phyloP scores from a whole-genome alignment of 1,284 basidiomycete species.

The Abortiporus biennis region DNA sequence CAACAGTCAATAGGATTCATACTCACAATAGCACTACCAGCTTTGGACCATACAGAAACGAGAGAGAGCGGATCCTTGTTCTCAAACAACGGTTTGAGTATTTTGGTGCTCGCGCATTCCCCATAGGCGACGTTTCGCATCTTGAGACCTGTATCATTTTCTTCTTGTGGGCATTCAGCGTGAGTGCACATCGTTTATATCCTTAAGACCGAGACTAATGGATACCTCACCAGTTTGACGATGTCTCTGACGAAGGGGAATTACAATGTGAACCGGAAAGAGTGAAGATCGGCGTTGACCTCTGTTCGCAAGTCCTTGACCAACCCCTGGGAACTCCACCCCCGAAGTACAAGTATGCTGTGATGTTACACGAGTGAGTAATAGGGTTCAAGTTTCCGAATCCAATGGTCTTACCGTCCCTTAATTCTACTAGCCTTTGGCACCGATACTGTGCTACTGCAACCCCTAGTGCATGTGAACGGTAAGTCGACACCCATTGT shows the following conservation, averaged over 20 bases:
- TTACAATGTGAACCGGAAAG: slow-evolving; percentile 34
- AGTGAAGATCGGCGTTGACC: slow-evolving; percentile 29
- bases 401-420: too few relatives aligned
- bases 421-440: slow-evolving; percentile 28
- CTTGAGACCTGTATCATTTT: slow-evolving; percentile 38
- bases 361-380: slow-evolving; percentile 35
- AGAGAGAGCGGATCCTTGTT: slow-evolving; percentile 16
- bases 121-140: slow-evolving; percentile 36
- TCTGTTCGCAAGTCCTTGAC: slow-evolving; percentile 25
- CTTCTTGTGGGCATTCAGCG: slow-evolving; percentile 41
- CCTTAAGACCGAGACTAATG: too few relatives aligned
- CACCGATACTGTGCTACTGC: slow-evolving; percentile 31
- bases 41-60: slow-evolving; percentile 14
- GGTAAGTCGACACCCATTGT: slow-evolving; percentile 21
- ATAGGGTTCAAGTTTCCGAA: too few relatives aligned
- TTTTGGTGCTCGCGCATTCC: slow-evolving; percentile 36
- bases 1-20: neutral
- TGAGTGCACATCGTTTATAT: too few relatives aligned
- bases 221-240: slow-evolving; percentile 33
- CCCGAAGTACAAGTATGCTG: slow-evolving; percentile 33
- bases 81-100: slow-evolving; percentile 32
- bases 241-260: slow-evolving; percentile 37
- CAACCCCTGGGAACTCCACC: slow-evolving; percentile 27
- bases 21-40: slow-evolving; percentile 9
- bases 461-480: slow-evolving; percentile 29